phyloP scores from a whole-genome alignment of 441 rosid genomes.

The Brassica balearica region DNA sequence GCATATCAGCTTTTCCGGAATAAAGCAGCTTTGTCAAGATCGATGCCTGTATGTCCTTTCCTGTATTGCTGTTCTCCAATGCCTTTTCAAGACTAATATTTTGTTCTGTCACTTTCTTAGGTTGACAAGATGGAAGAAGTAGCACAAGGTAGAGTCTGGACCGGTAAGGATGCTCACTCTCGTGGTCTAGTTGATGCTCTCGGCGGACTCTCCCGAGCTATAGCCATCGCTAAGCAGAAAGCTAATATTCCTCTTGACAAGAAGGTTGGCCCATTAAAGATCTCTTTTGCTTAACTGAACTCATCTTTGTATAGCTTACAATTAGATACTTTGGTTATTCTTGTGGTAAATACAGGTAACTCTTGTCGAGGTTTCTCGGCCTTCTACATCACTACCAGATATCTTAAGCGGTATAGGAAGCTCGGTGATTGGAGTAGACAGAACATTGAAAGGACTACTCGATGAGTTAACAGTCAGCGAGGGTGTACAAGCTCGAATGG shows the following conservation, averaged over 20 bases:
- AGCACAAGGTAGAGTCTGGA: slow-evolving; percentile 99
- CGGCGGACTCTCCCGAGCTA: slow-evolving; percentile 85
- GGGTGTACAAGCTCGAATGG: slow-evolving; percentile 93
- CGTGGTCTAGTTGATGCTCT: slow-evolving; percentile 88
- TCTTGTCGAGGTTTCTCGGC: slow-evolving; percentile 81
- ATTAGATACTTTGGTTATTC: slow-evolving; percentile 10
- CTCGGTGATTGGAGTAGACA: slow-evolving; percentile 76
- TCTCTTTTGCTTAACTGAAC: neutral
- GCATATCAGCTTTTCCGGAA: slow-evolving; percentile 81
- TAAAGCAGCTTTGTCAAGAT: slow-evolving; percentile 90
- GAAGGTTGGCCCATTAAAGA: slow-evolving; percentile 50
- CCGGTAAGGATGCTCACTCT: slow-evolving; percentile 90
- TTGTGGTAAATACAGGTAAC: slow-evolving; percentile 58
- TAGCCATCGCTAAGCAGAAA: slow-evolving; percentile 89
- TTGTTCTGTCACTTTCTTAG: slow-evolving; percentile 46
- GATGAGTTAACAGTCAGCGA: slow-evolving; percentile 61
- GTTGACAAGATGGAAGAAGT: slow-evolving; percentile 91
- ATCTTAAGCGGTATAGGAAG: slow-evolving; percentile 74
- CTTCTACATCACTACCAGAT: slow-evolving; percentile 76
- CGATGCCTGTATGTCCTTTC: slow-evolving; percentile 66
- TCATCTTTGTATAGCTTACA: slow-evolving; percentile 12
- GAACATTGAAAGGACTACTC: slow-evolving; percentile 61
- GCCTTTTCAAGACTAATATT: neutral
- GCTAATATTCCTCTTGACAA: slow-evolving; percentile 79
- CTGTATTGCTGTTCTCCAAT: neutral